Evolutionary conservation across 164 flowering plant genomes (phyloP).

Genomic region (Aristolochia californica): DNA sequence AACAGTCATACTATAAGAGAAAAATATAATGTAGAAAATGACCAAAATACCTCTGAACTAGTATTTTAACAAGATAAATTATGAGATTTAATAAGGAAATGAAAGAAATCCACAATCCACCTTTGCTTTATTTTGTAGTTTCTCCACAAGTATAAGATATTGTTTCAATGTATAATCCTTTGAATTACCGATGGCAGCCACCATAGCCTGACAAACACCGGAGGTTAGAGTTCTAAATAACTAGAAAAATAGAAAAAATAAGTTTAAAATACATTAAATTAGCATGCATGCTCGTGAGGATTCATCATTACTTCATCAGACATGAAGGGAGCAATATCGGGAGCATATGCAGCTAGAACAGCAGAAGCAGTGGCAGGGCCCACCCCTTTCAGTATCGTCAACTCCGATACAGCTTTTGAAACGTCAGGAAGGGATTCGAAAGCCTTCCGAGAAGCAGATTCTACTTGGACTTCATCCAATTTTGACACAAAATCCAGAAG

Average conservation of each 20-base stretch:
- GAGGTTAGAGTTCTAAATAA: not conserved
- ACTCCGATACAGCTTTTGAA: slow-evolving; percentile 47
- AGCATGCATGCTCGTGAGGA: too few relatives aligned
- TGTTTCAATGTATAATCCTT: slow-evolving; percentile 76
- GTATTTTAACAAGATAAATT: too few relatives aligned
- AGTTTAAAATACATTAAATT: too few relatives aligned
- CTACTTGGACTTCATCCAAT: slow-evolving; percentile 45
- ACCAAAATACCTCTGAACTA: too few relatives aligned
- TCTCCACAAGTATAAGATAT: slow-evolving; percentile 45
- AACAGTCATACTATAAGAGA: too few relatives aligned
- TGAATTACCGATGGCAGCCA: slow-evolving; percentile 52
- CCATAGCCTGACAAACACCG: slow-evolving; percentile 52
- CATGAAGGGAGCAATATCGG: slow-evolving; percentile 76
- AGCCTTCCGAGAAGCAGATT: slow-evolving; percentile 61
- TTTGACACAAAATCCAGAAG: slow-evolving; percentile 57
- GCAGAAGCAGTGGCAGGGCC: slow-evolving; percentile 95
- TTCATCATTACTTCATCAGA: slow-evolving; percentile 63
- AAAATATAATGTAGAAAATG: too few relatives aligned
- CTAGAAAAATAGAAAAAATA: not conserved
- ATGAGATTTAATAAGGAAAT: not conserved
- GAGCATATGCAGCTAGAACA: slow-evolving; percentile 68
- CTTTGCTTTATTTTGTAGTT: slow-evolving; percentile 65
- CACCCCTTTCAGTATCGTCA: slow-evolving; percentile 74
- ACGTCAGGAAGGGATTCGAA: slow-evolving; percentile 62
- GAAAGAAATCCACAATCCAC: slow-evolving; percentile 20